Percentiles rank a stretch among this genome's conserved stretches.
These are phyloP conservation scores for Lyophyllum atratum DNA, from an alignment of 768 basidiomycete species.

Conservation along the genomic window DNA sequence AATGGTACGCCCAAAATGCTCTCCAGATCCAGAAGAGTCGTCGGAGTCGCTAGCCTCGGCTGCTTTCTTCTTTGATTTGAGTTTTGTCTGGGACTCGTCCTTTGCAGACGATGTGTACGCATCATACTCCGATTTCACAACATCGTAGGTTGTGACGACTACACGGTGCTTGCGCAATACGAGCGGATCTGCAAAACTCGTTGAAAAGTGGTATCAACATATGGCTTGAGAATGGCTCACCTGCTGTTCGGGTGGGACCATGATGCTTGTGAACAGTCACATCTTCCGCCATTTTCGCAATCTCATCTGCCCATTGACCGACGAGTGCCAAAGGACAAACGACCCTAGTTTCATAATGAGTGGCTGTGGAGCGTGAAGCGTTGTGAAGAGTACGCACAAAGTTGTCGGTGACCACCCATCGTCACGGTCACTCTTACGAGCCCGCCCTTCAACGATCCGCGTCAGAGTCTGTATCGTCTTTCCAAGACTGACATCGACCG, in stretches of 20 bases:
- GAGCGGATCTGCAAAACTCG: constrained; percentile 47
- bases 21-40: constrained; percentile 37
- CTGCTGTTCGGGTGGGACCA: constrained; percentile 69
- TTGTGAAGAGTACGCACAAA: constrained; percentile 48
- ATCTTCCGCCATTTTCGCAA: constrained; percentile 65
- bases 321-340: constrained; percentile 87
- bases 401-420: constrained; percentile 75
- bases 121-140: constrained; percentile 77
- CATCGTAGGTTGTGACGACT: constrained; percentile 87
- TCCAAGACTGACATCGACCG: constrained; percentile 52
- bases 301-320: constrained; percentile 89
- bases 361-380: neutral
- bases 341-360: constrained; percentile 51
- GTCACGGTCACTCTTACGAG: constrained; percentile 65
- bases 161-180: constrained; percentile 60
- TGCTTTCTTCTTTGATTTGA: constrained; percentile 37
- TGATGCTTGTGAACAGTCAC: constrained; percentile 84
- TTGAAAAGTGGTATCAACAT: neutral
- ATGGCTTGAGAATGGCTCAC: constrained; percentile 37
- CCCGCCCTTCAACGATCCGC: constrained; percentile 81
- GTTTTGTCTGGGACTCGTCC: constrained; percentile 52
- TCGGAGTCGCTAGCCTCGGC: constrained; percentile 39
- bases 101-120: constrained; percentile 50
- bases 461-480: constrained; percentile 92
- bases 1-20: constrained; percentile 47